Base-by-base conservation (phyloP, 208 protist genomes). In the Blastocrithidia nonstop region DNA sequence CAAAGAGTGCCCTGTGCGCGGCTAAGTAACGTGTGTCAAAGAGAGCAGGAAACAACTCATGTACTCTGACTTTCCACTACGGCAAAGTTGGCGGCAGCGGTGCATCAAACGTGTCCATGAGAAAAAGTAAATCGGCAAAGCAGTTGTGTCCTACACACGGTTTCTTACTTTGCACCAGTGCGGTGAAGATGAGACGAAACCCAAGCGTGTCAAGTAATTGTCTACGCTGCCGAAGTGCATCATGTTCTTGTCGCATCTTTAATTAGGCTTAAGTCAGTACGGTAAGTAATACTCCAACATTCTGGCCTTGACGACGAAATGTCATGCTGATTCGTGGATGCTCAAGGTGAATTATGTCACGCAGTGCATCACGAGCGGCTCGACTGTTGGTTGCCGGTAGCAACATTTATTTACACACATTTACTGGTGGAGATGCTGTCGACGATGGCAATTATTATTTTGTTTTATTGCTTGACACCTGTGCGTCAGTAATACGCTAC, bases 61-160 rank as follows among this genome's bases (percentile, higher is more conserved):
- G 28, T 31, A 63, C 43, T 11, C 59, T 59, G 25, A 22, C 38
- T 52, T 89, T 84, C 49, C 61, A 79, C 29, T 61, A 44, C 13
- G 35, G 17, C 45, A 80, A 47, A 20, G 37, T 50, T 19, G 42
- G 60, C 26, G 75, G 74, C 47, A 83, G 52, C 29, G 59, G 28
- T 8, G 35, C 42, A 32, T 84, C 71, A 15, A 82, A 42, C 16
- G 56, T 50, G 8, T 45, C 19, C 45, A 78, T 55, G 23, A 85
- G 57, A 50, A 85, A 88, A 29, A 88, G 69, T 44, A 76, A 45
- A 47, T 88, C 79, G 15, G 73, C 67, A 46, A 77, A 74, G 58
- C 67, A 84, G 56, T 88, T 84, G 57, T 88, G 79, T 32, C 74
- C 79, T 9, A 88, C 74, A 36, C 63, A 73, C 19, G 79, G 73